Evolutionary conservation across 2,329 filamentous ascomycete genomes (phyloP), one percentile per base, ranked within the genome.

Genomic region (Ustilaginoidea virens): DNA sequence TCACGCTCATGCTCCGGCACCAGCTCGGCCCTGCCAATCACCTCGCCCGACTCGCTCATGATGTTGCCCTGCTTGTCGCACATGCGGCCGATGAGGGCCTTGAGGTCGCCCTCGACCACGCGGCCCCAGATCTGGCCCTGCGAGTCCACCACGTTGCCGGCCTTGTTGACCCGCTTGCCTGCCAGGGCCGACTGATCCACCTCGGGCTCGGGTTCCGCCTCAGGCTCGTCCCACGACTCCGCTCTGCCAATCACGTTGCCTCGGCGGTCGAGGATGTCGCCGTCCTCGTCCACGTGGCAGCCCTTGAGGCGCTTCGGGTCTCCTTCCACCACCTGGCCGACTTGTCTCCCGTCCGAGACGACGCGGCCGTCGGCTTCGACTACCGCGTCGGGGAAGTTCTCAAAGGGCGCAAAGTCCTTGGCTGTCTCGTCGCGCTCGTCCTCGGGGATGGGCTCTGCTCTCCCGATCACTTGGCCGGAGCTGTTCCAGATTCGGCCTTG

Each of bases 51-150:
- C 47, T 82, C 77, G 45, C 76, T 78, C 55, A 74, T 70, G 38
- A 82, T 67, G 43, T 79, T 69, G 20, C 78, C 78, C 17, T 80
- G 56, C 49, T 73, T 77, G 47, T 82, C 74, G 42, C 74, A 73
- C 66, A 77, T 76, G 43, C 69, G 71, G 17, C 77, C 77, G 7
- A 71, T 53, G 23, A 82, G 63, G 30, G 66, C 62, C 49, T 69
- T 67, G 20, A 68, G 45, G 35, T 76, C 69, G 10, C 78, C 78
- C 45, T 81, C 74, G 13, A 80, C 51, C 2, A 83, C 63, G 22
- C 72, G 69, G 20, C 72, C 78, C 35, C 69, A 73, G 36, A 74
- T 68, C 25, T 56, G 48, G 1, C 69, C 69, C 24, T 53, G 49
- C 4, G 49, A 50, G 42, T 72, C 69, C 16, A 74, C 68, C 1